phyloP scores from a whole-genome alignment of 116 monocot genomes.

The Zostera marina region DNA sequence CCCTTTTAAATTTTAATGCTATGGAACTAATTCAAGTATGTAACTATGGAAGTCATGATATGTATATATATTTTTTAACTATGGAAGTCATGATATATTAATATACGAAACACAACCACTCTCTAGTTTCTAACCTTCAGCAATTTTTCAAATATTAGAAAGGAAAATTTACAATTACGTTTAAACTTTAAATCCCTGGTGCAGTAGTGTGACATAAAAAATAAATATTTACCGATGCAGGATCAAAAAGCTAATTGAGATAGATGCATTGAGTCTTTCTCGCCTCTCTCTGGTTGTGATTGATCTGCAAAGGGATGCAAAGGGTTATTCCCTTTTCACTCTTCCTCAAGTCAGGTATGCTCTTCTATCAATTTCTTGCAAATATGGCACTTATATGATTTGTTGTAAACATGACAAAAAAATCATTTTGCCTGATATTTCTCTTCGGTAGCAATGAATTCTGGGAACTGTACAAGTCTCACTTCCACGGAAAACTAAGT shows the following conservation, averaged over 20 bases:
- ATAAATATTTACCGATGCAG: conserved; percentile 13
- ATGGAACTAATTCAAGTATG: no score
- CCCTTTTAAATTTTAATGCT: no score
- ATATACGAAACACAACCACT: no score
- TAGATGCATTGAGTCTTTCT: conserved; percentile 58
- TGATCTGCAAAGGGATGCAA: conserved; percentile 78
- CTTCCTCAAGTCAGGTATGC: conserved; percentile 30
- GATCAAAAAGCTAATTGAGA: conserved; percentile 84
- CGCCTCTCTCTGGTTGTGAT: conserved; percentile 48
- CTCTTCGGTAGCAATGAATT: conserved; percentile 20
- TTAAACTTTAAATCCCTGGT: no score
- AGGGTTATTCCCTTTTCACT: conserved; percentile 40
- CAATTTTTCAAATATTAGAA: neutral
- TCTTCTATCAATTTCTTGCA: neutral
- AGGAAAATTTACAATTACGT: no score
- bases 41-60: no score
- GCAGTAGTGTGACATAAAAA: no score
- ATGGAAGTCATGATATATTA: no score
- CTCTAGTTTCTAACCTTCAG: neutral
- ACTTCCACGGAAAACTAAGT: conserved; percentile 15
- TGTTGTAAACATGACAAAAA: neutral
- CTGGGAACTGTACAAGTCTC: conserved; percentile 24
- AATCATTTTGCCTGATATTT: neutral
- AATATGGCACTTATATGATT: neutral
- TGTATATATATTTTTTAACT: no score